Evolutionary conservation across 2,329 filamentous ascomycete genomes (phyloP), one percentile per base, ranked within the genome.

Genomic region (Aspergillus sp.): DNA sequence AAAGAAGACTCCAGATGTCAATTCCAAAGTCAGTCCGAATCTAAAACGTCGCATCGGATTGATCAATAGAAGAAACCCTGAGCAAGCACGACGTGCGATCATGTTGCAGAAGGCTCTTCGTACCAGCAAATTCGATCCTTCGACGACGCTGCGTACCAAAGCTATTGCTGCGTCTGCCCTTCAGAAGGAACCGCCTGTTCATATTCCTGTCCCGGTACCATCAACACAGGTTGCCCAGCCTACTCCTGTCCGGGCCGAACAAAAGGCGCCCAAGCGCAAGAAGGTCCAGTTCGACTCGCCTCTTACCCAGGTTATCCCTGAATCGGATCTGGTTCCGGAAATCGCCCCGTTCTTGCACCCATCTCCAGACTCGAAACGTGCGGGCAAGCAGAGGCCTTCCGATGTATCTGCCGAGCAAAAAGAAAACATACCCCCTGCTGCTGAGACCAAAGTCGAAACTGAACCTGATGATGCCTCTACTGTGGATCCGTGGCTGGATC

Each of bases 401-500:
- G 34, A 17, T n/a, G 34, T n/a, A 38, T 38, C 14, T 2, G 14
- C 14, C 11, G 34, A 38, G n/a, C 34, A 17, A 38, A 17, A 38
- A 16, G 34, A 17, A 38, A 38, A 38, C 9, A 10, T 29, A 29
- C 25, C 25, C 5, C 25, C 25, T 29, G 25, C 25, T 29, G 25
- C 9, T 7, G 25, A 29, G 25, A 29, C 7, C 9, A 29, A 29
- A 29, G 25, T 29, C 25, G 25, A 29, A 29, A 9, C 11, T 29
- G 25, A 29, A 29, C 25, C 25, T 10, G 6, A 51, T 41, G 40
- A 51, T 41, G 34, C 11, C 10, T 21, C 45, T 32, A 17, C 53
- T 17, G n/a, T 57, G 57, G 29, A 67, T 34, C 61, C 64, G 0
- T 70, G 62, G 58, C 38, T 50, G 13, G 53, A 57, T n/a, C 53